A percentile compares a stretch with the other conserved stretches of the same genome.
These are phyloP conservation scores for Saposhnikovia divaricata DNA, from an alignment of 129 eudicot species.

Conservation along the genomic window DNA sequence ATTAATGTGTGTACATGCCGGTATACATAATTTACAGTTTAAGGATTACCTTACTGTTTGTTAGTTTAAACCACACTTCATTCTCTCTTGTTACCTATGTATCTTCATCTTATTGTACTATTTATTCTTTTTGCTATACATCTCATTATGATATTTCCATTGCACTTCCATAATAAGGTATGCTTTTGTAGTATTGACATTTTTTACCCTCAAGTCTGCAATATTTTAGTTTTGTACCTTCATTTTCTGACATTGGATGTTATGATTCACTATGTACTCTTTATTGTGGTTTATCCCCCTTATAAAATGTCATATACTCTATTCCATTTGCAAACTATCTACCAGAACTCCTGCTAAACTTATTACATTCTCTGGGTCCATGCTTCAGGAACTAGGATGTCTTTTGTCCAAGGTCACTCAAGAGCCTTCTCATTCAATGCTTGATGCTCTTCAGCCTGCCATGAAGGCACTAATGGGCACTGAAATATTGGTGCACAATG, in stretches of 20 bases:
- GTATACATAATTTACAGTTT: neutral
- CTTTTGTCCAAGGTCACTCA: conserved; percentile 22
- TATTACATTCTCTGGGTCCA: neutral
- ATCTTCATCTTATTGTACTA: neutral
- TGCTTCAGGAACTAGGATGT: conserved; percentile 18
- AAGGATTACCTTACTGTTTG: neutral
- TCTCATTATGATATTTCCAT: neutral
- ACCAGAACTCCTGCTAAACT: neutral
- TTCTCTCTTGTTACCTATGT: neutral
- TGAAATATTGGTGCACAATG: conserved; percentile 19
- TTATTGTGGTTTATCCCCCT: neutral
- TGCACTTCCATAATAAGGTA: neutral
- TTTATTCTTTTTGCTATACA: neutral
- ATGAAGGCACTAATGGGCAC: conserved; percentile 23
- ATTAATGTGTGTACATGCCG: neutral
- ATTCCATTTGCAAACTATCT: neutral
- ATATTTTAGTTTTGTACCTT: neutral
- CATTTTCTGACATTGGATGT: neutral
- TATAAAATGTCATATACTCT: neutral
- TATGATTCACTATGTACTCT: neutral
- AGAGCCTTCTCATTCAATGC: conserved; percentile 10
- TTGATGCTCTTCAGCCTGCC: conserved; percentile 19
- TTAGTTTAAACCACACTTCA: neutral
- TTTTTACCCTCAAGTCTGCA: neutral
- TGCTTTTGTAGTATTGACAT: neutral